Base-by-base conservation (phyloP, 805 yeast genomes). In the Myxozyma mucilagina region DNA sequence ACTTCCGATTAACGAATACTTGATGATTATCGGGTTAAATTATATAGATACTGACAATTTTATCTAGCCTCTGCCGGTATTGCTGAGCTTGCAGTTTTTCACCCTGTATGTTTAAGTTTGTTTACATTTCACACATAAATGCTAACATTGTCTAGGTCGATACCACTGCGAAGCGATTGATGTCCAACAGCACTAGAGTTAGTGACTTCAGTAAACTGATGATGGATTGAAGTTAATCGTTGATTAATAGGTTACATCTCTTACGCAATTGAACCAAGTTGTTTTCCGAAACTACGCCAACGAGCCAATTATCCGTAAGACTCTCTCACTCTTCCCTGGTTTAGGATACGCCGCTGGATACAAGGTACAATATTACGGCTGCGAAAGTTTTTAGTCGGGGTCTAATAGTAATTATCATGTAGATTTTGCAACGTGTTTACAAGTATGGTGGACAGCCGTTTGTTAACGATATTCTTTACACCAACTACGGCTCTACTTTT, bases 381-480 rank as follows among this genome's bases (percentile, higher is more conserved):
- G 13, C 16, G 34, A 13, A 9, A 43, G 4, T 20, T 44, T 7
- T 35, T 31, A 18, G 16, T 13, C 16, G 10, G 18, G 6, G 24
- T 16, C 32, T n/a, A 10, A 3, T 9, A 38, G 16, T 55, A 18
- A 8, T 35, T 4, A 13, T 6, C 3, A 9, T 14, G 18, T 35
- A 62, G 73, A 87, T 94, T 69, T 80, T 93, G 69, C 99, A 94
- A 79, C 86, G 99, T 79, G 97, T 94, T 58, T 94, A 94, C 84
- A 94, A 94, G 78, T 94, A 94, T 75, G 98, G 99, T 73, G 99
- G 99, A 54, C 99, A 94, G 79, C 99, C 99, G 51, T 92, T 90
- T 73, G 99, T 93, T 66, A 94, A 94, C 73, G 99, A 94, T 77
- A 90, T 86, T 73, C 81, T 94, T 73, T 83, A 88, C 70, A 80